Conservation (phyloP, 78 protist genomes). For the Protostelium mycophagum region DNA sequence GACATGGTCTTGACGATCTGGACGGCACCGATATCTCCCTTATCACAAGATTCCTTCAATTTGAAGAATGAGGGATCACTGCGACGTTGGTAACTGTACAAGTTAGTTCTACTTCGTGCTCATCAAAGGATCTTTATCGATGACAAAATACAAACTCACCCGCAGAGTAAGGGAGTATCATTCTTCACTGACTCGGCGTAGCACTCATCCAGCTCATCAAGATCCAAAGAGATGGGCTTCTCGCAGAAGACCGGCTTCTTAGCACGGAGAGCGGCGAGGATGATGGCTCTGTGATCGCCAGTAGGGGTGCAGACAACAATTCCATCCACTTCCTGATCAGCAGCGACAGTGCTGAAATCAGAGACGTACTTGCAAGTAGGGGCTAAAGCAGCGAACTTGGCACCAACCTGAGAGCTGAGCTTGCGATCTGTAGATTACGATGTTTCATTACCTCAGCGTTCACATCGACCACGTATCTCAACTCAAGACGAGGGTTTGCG, state of each 20-base stretch:
- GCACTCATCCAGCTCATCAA: neutral
- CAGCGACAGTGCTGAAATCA: neutral
- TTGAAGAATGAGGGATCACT: constrained; percentile 1
- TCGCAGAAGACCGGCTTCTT: constrained; percentile 23
- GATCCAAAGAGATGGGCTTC: constrained; percentile 9
- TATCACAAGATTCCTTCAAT: neutral
- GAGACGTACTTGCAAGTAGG: neutral
- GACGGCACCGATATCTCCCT: neutral
- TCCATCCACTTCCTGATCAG: constrained; percentile 5
- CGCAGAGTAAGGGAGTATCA: constrained; percentile 3
- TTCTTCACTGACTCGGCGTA: neutral
- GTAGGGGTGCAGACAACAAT: constrained; percentile 8
- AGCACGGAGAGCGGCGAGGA: constrained; percentile 15
- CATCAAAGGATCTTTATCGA: neutral
- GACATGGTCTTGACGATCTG: constrained; percentile 9
- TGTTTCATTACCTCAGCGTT: neutral
- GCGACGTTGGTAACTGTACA: constrained; percentile 7
- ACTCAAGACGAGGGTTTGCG: neutral
- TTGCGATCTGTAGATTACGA: no score
- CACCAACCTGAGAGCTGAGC: neutral
- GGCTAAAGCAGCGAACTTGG: neutral
- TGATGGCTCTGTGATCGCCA: constrained; percentile 1
- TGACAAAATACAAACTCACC: neutral
- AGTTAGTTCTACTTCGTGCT: neutral
- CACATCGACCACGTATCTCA: neutral